Base-by-base conservation (phyloP, 164 flowering plant species). In the Stephania yunnanensis region DNA sequence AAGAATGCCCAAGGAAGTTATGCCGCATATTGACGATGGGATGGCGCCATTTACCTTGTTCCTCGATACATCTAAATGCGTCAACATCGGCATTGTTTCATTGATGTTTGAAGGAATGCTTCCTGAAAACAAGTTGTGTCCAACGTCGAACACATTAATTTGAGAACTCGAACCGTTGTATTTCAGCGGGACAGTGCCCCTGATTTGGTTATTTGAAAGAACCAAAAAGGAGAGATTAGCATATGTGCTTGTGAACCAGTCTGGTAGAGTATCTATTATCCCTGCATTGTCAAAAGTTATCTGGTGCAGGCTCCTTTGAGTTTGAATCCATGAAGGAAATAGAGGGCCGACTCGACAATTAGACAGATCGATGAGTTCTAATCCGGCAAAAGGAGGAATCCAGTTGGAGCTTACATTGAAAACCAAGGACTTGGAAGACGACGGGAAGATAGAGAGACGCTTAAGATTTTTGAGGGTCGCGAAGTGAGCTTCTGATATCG, bases 251-350 rank as follows among this genome's bases (percentile, higher is more conserved):
- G 69, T 74, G 71, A 82, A 75, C 82, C 82, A 78, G 46, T 71
- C 61, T 45, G 84, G 82, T 48, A 80, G 66, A 13, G 63, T 68
- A 22, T 22, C 77, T 72, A 77, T 69, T 61, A 79, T 82, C 12
- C 55, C 52, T 7, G 69, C 74, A 69, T 74, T 74, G 0, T n/a
- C 3, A 9, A 81, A 50, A 2, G 10, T 2, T 13, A 81, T 7
- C 10, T 6, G 5, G 6, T 44, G 44, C 0, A 79, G 69, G 19
- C 77, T 12, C 7, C 22, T 74, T 58, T 81, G 81, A 36, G n/a
- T 73, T 69, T 17, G 20, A 15, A 81, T 79, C 73, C 77, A 73
- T 19, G 73, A 11, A 10, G 78, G 78, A 72, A 69, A 75, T 7
- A 42, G 20, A 63, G 71, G 79, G 13, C 75, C 79, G 2, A 77